Evolutionary conservation across 2,329 filamentous ascomycete species (phyloP).

Genomic region (Aspergillus ochraceoroseus): DNA sequence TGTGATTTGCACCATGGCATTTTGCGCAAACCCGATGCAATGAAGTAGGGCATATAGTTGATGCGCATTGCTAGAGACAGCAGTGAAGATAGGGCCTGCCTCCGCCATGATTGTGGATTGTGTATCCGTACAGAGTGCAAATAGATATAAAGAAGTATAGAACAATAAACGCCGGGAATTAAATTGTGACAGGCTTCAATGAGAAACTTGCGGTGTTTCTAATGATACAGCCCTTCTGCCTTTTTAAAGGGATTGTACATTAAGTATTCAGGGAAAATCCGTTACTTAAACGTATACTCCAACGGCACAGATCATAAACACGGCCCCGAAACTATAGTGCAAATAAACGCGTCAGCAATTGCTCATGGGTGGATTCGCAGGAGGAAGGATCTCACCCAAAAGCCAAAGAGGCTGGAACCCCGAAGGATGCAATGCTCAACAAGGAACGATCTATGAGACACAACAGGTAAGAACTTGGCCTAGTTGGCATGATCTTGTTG

Average conservation of each 20-base stretch:
- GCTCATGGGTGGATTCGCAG: slow-evolving; percentile 4
- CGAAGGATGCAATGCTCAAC: slow-evolving; percentile 69
- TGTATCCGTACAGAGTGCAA: slow-evolving; percentile 9
- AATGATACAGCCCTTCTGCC: slow-evolving; percentile 28
- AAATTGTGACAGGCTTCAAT: slow-evolving; percentile 17
- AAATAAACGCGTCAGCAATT: slow-evolving; percentile 16
- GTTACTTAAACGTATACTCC: slow-evolving; percentile 84
- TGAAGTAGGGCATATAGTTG: slow-evolving; percentile 57
- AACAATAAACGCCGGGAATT: slow-evolving; percentile 15
- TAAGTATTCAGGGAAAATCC: slow-evolving; percentile 23
- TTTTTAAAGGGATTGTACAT: slow-evolving; percentile 35
- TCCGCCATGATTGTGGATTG: slow-evolving; percentile 16
- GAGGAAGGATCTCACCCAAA: slow-evolving; percentile 66
- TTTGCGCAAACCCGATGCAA: slow-evolving; percentile 58
- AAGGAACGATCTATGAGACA: slow-evolving; percentile 68
- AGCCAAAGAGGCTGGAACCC: slow-evolving; percentile 79
- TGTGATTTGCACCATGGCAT: slow-evolving; percentile 67
- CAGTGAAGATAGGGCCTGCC: slow-evolving; percentile 50
- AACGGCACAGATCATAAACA: slow-evolving; percentile 98
- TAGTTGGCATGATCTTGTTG: not conserved
- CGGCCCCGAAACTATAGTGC: slow-evolving; percentile 72
- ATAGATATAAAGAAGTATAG: slow-evolving; percentile 7
- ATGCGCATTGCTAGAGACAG: slow-evolving; percentile 58
- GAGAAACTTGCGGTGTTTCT: slow-evolving; percentile 30
- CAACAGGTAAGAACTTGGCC: not conserved